A percentile compares a stretch with the other conserved stretches of the same genome.
phyloP scores from a whole-genome alignment of 768 basidiomycete species.

The Epithele typhae region DNA sequence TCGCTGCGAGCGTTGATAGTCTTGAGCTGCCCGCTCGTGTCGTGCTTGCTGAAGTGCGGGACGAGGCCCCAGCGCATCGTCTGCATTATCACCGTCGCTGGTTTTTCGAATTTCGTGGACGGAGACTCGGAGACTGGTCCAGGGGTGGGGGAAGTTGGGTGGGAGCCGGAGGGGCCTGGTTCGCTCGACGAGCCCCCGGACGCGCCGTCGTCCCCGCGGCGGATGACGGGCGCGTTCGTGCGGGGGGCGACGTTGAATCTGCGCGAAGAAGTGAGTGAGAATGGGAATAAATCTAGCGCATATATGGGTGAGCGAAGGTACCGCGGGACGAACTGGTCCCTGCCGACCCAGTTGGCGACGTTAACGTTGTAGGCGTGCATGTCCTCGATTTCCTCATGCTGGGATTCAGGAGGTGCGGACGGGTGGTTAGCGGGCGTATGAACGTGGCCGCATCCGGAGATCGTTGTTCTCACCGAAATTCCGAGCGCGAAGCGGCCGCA shows the following conservation, averaged over 20 bases:
- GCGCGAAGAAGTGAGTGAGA: too few relatives aligned
- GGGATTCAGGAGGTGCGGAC: not conserved
- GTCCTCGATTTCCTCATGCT: slow-evolving; percentile 16
- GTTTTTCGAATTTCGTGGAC: not conserved
- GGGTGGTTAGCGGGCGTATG: too few relatives aligned
- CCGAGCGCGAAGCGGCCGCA: slow-evolving; percentile 11
- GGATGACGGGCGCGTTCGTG: slow-evolving; percentile 70
- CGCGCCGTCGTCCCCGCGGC: slow-evolving; percentile 36
- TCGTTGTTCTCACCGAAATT: slow-evolving; percentile 6
- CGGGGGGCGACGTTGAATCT: slow-evolving; percentile 86
- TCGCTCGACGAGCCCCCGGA: slow-evolving; percentile 8
- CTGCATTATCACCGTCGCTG: slow-evolving; percentile 49
- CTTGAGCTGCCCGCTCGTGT: slow-evolving; percentile 64
- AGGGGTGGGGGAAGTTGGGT: not conserved
- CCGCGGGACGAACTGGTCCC: slow-evolving; percentile 17
- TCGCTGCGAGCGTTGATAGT: slow-evolving; percentile 93
- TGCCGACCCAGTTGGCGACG: slow-evolving; percentile 16
- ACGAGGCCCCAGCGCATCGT: slow-evolving; percentile 92
- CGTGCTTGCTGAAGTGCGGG: slow-evolving; percentile 77
- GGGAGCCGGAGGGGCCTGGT: not conserved
- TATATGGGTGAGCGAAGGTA: too few relatives aligned
- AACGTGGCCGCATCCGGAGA: too few relatives aligned
- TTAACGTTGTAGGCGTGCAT: slow-evolving; percentile 18
- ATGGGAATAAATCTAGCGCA: too few relatives aligned
- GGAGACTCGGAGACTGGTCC: not conserved